Base-by-base conservation (phyloP, 163 green algal species). In the Coccomyxa subellipsoidea region DNA sequence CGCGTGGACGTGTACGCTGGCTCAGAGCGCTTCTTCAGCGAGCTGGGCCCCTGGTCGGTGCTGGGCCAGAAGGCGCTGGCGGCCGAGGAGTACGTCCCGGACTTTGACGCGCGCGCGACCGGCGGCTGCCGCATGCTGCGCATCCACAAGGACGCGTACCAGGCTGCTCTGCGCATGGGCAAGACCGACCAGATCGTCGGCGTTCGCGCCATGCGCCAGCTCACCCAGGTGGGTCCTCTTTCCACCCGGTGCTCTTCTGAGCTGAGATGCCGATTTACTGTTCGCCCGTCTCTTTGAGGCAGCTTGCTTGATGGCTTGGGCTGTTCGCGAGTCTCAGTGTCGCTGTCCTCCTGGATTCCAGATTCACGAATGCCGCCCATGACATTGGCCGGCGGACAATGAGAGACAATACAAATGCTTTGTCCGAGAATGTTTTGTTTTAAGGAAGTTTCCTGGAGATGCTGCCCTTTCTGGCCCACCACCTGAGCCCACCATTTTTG, bases 11-110 rank as follows among this genome's bases (percentile, higher is more conserved):
- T 91, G n/a, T 59, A 78, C 15, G 84, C 83, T 21, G 86, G 89
- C 0, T 53, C 76, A 9, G 89, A 92, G 69, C 82, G 77, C 37
- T 92, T 92, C 69, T 76, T 88, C 78, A 85, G 80, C 27, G 87
- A 88, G 70, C 38, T 90, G 27, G 89, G 89, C 0, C 87, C 89
- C 39, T 92, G 89, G 89, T 86, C 72, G n/a, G 76, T 84, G 8
- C 76, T 92, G 23, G 83, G 79, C 38, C 70, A 69, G 35, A 88
- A 84, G 34, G 80, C 84, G 21, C 75, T 88, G 54, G 36, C 36
- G 72, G 5, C 3, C 15, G 69, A 72, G 7, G 31, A 29, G 9
- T 88, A 87, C 77, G 35, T 86, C 29, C 80, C 87, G n/a, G 82
- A 87, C 69, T 90, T 85, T 73, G 75, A 76, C 75, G 82, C 87